Evolutionary conservation across 1,139 yeast genomes (phyloP).

Genomic region (Debaryomyces singareniensis): DNA sequence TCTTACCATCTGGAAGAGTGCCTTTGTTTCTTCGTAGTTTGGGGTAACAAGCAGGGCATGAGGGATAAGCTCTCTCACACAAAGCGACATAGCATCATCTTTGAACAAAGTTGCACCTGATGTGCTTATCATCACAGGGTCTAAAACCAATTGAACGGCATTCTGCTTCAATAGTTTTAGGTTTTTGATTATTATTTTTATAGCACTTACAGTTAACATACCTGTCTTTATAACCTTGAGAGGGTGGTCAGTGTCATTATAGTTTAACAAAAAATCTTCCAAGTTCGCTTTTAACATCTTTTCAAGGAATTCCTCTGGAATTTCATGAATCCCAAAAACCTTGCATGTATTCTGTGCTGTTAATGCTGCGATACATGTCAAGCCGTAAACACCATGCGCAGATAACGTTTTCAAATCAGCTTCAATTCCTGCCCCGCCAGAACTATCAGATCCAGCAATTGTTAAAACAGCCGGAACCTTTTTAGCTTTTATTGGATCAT

Average conservation of each 20-base stretch:
- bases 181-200: slow-evolving; percentile 37
- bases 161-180: slow-evolving; percentile 21
- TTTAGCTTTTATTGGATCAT: background rate
- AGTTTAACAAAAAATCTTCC: slow-evolving; percentile 48
- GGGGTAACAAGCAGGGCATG: slow-evolving; percentile 70
- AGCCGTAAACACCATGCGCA: slow-evolving; percentile 73
- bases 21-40: slow-evolving; percentile 59
- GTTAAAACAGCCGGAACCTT: slow-evolving; percentile 46
- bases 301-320: slow-evolving; percentile 37
- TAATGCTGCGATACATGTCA: slow-evolving; percentile 74
- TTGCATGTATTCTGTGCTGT: slow-evolving; percentile 78
- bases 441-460: slow-evolving; percentile 79
- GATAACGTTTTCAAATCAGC: slow-evolving; percentile 84
- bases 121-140: slow-evolving; percentile 82
- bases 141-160: slow-evolving; percentile 48
- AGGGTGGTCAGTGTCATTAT: slow-evolving; percentile 15
- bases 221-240: slow-evolving; percentile 77
- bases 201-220: slow-evolving; percentile 59
- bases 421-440: slow-evolving; percentile 95
- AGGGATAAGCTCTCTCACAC: slow-evolving; percentile 44
- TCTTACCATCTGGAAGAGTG: slow-evolving; percentile 20
- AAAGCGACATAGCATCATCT: slow-evolving; percentile 36
- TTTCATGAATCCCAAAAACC: slow-evolving; percentile 46
- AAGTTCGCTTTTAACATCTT: slow-evolving; percentile 50
- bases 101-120: slow-evolving; percentile 59